These are phyloP conservation scores for Cordia subcordata DNA, from an alignment of 257 asterid species.

Conservation along the genomic window DNA sequence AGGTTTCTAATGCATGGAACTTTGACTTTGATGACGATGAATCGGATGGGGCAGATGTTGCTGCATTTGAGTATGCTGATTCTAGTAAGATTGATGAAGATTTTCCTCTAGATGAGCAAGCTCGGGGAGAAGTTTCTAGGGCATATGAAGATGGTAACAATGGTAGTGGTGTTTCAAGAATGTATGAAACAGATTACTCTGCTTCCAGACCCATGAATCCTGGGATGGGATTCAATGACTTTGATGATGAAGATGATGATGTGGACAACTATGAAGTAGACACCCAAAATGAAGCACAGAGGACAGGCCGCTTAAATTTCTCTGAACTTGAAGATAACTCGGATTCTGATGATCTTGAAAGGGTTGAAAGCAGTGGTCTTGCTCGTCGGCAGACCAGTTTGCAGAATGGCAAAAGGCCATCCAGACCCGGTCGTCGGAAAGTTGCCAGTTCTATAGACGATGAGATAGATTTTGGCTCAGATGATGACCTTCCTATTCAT, in stretches of 20 bases:
- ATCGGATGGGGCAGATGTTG: conserved; percentile 97
- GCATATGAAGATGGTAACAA: conserved; percentile 35
- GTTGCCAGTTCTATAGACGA: conserved; percentile 35
- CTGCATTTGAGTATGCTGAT: conserved; percentile 92
- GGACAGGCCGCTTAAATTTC: conserved; percentile 48
- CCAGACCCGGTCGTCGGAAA: conserved; percentile 33
- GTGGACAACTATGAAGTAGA: conserved; percentile 79
- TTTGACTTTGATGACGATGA: conserved; percentile 95
- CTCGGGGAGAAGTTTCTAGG: conserved; percentile 30
- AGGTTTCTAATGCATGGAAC: conserved; percentile 84
- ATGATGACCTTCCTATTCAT: conserved; percentile 77
- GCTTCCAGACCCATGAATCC: conserved; percentile 32
- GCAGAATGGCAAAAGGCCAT: conserved; percentile 16
- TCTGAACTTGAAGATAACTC: conserved; percentile 79
- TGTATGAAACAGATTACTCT: conserved; percentile 34
- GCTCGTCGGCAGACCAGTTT: conserved; percentile 27
- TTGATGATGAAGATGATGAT: conserved; percentile 86
- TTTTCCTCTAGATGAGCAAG: conserved; percentile 34
- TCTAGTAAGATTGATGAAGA: conserved; percentile 45
- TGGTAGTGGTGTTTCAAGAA: conserved; percentile 33
- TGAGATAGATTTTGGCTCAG: conserved; percentile 57
- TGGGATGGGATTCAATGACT: conserved; percentile 75
- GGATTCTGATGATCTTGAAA: conserved; percentile 55
- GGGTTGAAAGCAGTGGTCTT: conserved; percentile 23
- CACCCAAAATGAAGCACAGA: conserved; percentile 42